Evolutionary conservation across 2,329 filamentous ascomycete species (phyloP), one percentile per base, ranked within the genome.

Genomic region (Hawksworthiomyces lignivorus): DNA sequence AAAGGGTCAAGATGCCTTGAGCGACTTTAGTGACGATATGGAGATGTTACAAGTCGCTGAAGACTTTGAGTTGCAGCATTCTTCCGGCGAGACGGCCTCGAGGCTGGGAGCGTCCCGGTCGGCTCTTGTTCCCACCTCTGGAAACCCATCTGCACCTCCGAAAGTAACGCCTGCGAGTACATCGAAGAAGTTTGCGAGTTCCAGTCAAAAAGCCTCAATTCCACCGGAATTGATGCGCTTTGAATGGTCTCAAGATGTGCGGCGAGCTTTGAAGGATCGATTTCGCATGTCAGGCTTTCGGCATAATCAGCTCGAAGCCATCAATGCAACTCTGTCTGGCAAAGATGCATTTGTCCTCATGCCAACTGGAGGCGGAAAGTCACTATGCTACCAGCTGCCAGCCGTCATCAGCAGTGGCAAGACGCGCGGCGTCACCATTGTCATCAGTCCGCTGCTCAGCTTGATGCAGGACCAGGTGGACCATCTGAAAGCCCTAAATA

Each of bases 311-410:
- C 72, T 97, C 2, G 87, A 97, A 61, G 89, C 92, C 12, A 96
- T 98, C 60, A 97, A 98, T 60, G 84, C 89, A 2, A 97, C 92
- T 0, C 68, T 98, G 34, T 72, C 69, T 22, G 92, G 90, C 4
- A 81, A 90, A 49, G 90, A 98, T 62, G 83, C 85, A 0, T 98
- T 98, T 58, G 84, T 98, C 14, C 70, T 98, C 29, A 98, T 98
- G 92, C 92, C 94, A 3, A 98, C 92, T 0, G 92, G 92, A 40
- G 92, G 92, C 46, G 92, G 92, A 31, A 98, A 98, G 59, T 97
- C 90, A 1, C 70, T 98, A 2, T 97, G 92, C 60, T 98, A 98
- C 59, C 94, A 98, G 60, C 67, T 98, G 11, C 94, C 92, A 12
- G 87, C 92, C 3, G 76, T 97, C 17, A 73, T 98, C 24, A 77